Evolutionary conservation across 1,139 yeast species (phyloP).

Genomic region (Nakaseomyces delphensis): DNA sequence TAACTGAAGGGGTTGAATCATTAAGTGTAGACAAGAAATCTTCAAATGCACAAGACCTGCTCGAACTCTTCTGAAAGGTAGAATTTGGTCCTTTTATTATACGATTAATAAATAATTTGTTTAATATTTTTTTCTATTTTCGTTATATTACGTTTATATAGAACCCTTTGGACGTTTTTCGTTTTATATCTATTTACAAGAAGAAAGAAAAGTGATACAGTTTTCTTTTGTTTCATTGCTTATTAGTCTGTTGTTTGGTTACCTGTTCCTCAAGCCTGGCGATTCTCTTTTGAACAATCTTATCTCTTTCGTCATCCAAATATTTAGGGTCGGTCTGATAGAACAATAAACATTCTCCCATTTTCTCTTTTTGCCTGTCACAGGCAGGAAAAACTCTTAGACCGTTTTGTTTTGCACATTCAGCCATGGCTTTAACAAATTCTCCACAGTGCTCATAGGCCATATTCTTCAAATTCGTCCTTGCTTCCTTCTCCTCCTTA

Average conservation of each 20-base stretch:
- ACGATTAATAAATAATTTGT: no score
- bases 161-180: no score
- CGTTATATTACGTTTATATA: no score
- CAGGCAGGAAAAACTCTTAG: slow-evolving; percentile 51
- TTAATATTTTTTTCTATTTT: no score
- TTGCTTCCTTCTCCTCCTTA: slow-evolving; percentile 71
- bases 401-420: slow-evolving; percentile 48
- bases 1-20: slow-evolving; percentile 20
- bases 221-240: background rate
- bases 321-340: slow-evolving; percentile 55
- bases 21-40: slow-evolving; percentile 21
- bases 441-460: slow-evolving; percentile 69
- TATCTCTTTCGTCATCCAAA: slow-evolving; percentile 64
- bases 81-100: background rate
- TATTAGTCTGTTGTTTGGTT: slow-evolving; percentile 12
- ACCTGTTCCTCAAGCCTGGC: slow-evolving; percentile 27
- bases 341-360: slow-evolving; percentile 62
- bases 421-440: slow-evolving; percentile 46
- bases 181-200: no score
- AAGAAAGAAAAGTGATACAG: no score
- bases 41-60: slow-evolving; percentile 40
- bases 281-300: slow-evolving; percentile 48
- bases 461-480: slow-evolving; percentile 66
- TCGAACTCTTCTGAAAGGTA: slow-evolving; percentile 36
- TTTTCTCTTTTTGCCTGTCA: slow-evolving; percentile 47